Evolutionary conservation across 805 yeast genomes (phyloP), one percentile per base, ranked within the genome.

Genomic region (Candida golubevii): DNA sequence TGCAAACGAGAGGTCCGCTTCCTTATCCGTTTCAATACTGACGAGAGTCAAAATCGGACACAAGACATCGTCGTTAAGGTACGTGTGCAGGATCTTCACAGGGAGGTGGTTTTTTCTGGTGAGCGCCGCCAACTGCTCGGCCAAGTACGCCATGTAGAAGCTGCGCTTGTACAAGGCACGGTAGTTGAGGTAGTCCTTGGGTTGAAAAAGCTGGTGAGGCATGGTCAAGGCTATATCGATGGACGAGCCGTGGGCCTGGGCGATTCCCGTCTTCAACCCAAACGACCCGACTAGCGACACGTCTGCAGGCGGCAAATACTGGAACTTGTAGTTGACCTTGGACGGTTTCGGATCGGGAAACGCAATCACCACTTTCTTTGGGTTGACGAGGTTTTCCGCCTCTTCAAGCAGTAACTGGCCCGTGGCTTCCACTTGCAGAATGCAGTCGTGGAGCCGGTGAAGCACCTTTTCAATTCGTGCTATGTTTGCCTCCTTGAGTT

Each of bases 331-430:
- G 56, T 86, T 83, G 37, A 83, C 73, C 45, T 78, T 78, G 7
- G 76, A 64, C 30, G 97, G 97, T 59, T 83, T 85, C 13, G 97
- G 97, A 59, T 90, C 96, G 10, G 93, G 87, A 65, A 85, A 91
- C 30, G 98, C 97, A 13, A 88, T 79, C 0, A 78, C 66, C 8
- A 85, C 75, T 36, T 72, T 73, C 51, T 78, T 74, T 26, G 72
- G 64, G 44, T 71, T 61, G 56, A 85, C 77, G 46, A 69, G 69
- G 7, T 66, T 46, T 50, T 80, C 84, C 0, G 83, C 86, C 45
- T 88, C 84, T 2, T 71, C 68, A 32, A 89, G 64, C 0, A 80
- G 56, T 45, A 76, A 66, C 45, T 69, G 72, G 23, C 71, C 71
- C 8, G 44, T 33, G 8, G 76, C 77, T 6, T 90, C 87, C 4